Evolutionary conservation across 73 alveolate genomes (phyloP).

Genomic region (Effrenium voratum): DNA sequence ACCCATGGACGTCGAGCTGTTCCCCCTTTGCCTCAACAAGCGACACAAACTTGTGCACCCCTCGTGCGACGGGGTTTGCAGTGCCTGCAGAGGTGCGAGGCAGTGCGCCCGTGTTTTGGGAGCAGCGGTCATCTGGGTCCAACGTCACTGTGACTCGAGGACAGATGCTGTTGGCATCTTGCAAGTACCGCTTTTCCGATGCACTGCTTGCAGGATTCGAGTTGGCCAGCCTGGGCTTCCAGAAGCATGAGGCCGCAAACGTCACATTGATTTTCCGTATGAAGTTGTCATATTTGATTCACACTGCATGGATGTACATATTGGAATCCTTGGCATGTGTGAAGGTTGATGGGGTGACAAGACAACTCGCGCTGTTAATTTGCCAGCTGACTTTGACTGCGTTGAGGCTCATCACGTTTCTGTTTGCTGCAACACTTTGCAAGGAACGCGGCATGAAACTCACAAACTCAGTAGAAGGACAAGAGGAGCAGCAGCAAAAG

Average conservation of each 20-base stretch:
- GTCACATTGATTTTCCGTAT: background rate
- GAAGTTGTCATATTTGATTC: background rate
- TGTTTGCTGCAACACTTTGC: background rate
- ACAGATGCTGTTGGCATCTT: background rate
- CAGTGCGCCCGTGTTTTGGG: constrained; percentile 70
- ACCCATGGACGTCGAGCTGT: too few species aligned
- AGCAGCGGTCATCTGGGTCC: background rate
- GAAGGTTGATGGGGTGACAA: background rate
- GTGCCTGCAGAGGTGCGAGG: constrained; percentile 37
- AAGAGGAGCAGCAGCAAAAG: too few species aligned
- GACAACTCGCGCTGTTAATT: background rate
- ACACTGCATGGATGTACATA: background rate
- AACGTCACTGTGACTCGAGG: constrained; percentile 32
- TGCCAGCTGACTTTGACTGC: background rate
- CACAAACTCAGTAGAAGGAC: too few species aligned
- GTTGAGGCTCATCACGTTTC: background rate
- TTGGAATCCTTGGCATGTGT: background rate
- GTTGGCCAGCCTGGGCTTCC: constrained; percentile 10
- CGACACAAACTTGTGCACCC: too few species aligned
- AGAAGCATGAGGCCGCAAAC: constrained; percentile 30
- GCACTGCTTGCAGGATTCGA: background rate
- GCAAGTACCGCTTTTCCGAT: background rate
- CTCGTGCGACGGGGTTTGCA: too few species aligned
- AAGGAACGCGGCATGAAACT: too few species aligned
- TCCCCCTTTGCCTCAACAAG: too few species aligned